Evolutionary conservation across 306 rosid species (phyloP), one percentile per base, ranked within the genome.

Genomic region (Trifolium subterraneum): DNA sequence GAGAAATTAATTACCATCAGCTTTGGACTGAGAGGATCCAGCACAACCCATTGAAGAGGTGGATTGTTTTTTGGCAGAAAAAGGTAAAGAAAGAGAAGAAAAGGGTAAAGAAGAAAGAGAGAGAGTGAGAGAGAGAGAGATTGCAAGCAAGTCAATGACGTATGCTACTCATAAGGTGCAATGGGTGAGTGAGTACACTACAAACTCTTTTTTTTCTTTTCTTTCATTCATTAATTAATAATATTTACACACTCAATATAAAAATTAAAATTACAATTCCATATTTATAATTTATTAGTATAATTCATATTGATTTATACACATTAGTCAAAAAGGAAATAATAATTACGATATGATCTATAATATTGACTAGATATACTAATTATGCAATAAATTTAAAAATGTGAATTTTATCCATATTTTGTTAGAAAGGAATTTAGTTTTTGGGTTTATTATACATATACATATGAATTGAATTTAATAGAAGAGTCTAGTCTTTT

Each of bases 21-120:
- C 80, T 73, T 84, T 89, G 85, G 92, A 58, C 75, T 91, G 92
- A 19, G 97, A 88, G 65, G 98, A 93, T 87, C 92, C 94, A 60
- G 84, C 90, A 72, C 98, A 93, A 68, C 98, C 98, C 98, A 93
- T 93, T 85, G 60, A 56, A 56, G 27, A 52, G 50, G 50, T 44
- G 12, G 5, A 4, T 42, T 29, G 33, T 29, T 29, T 4, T 29
- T 42, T 13, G n/a, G 13, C 15, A 18, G 54, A 16, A 48, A 8
- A 48, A 41, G 45, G 33, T 29, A 29, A 41, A 41, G 48, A 41
- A 2, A n/a, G 55, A 52, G 9, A 55, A 35, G 18, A 41, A 9
- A 14, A 55, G 48, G 12, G 55, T 5, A 9, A 5, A 22, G 36
- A 54, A 35, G 16, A 41, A 14, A 14, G 10, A 22, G 38, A 47